These are phyloP conservation scores for Gillenia trifoliata DNA, from an alignment of 306 rosid genomes.

Conservation along the genomic window DNA sequence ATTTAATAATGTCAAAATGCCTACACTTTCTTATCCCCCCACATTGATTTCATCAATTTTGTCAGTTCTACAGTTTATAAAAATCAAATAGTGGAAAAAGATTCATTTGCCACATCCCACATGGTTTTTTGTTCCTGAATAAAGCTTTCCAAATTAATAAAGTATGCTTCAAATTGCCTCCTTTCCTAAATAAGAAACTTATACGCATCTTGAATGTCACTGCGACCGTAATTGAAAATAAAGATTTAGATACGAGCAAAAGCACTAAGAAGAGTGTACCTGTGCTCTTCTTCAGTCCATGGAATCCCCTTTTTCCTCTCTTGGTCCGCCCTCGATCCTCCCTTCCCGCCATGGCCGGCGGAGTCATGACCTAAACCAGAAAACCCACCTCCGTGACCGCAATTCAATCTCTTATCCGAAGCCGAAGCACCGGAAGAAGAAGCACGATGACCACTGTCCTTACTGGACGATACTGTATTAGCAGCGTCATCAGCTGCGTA, in stretches of 20 bases:
- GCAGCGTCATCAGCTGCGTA: conserved; percentile 48
- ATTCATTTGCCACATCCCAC: not conserved
- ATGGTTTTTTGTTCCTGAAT: not conserved
- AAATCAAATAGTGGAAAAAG: not conserved
- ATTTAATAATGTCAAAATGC: not conserved
- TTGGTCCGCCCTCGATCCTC: conserved; percentile 86
- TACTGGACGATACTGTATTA: conserved; percentile 32
- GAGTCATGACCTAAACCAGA: conserved; percentile 65
- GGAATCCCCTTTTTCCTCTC: conserved; percentile 95
- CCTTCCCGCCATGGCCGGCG: conserved; percentile 54
- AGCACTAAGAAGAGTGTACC: conserved; percentile 30
- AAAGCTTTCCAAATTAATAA: not conserved
- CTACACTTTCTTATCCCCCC: not conserved
- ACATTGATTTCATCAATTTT: not conserved
- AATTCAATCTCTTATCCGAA: conserved; percentile 64
- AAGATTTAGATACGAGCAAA: not conserved
- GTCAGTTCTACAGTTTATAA: not conserved
- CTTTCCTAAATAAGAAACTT: too few relatives aligned
- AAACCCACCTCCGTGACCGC: conserved; percentile 59
- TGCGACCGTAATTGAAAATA: too few relatives aligned
- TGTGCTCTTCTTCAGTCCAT: conserved; percentile 99
- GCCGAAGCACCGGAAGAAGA: conserved; percentile 41
- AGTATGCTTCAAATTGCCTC: not conserved
- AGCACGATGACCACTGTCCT: conserved; percentile 39
- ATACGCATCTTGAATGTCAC: not conserved